Evolutionary conservation across 371 early-diverging fungal species (phyloP).

Genomic region (Zychaea mexicana): DNA sequence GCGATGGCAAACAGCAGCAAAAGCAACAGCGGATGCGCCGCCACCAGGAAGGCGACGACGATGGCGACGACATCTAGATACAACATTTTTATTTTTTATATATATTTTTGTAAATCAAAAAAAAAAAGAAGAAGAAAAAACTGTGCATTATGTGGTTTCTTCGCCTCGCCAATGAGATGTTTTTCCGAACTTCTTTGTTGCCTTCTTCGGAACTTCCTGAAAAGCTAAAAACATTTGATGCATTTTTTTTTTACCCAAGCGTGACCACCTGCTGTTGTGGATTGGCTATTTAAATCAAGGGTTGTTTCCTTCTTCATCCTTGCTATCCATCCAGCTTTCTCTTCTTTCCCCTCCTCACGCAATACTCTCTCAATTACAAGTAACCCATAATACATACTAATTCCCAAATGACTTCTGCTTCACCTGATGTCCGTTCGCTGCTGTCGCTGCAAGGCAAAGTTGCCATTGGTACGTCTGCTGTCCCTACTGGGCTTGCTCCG

Average conservation of each 20-base stretch:
- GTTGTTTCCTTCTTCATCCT: background rate
- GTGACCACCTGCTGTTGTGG: background rate
- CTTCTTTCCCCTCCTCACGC: background rate
- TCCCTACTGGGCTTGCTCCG: no score
- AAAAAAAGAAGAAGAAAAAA: no score
- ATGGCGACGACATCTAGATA: background rate
- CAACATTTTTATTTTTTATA: background rate
- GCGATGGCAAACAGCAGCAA: no score
- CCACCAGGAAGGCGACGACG: background rate
- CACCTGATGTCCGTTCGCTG: constrained; percentile 25
- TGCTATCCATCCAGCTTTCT: background rate
- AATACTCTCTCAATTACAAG: background rate
- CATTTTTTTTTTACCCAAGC: background rate
- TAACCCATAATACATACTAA: background rate
- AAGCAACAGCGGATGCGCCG: background rate
- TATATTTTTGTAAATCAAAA: background rate
- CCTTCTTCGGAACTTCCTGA: constrained; percentile 4
- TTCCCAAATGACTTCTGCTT: background rate
- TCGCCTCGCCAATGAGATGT: background rate
- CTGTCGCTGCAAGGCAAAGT: constrained; percentile 38
- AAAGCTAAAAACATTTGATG: background rate
- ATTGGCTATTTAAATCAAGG: background rate
- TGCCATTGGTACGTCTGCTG: constrained; percentile 29
- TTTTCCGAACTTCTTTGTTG: constrained; percentile 5
- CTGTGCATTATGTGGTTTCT: background rate